Base-by-base conservation (phyloP, 352 stramenopile genomes). In the Globisporangium ultimum region DNA sequence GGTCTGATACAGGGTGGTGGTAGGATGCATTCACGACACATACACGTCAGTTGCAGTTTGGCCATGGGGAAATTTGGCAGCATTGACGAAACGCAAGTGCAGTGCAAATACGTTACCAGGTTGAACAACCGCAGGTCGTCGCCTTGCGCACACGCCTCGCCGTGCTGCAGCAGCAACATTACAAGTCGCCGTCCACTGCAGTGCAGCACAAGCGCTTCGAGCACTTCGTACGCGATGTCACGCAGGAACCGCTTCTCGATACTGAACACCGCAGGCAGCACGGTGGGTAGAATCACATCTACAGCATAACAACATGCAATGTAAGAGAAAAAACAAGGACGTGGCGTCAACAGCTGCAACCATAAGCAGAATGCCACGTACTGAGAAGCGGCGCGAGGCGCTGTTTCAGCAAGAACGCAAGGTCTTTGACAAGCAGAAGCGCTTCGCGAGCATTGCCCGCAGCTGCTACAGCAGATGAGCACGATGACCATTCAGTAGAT, bases 201-300 rank as follows among this genome's bases (percentile, higher is more conserved):
- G 56, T 88, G 73, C 22, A 73, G 22, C 7, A 86, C 61, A 9
- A 84, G 69, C 9, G 75, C 73, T 38, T 83, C 78, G 4, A 88
- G 66, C 20, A 86, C 78, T 66, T 88, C 73, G 45, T 78, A 77
- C 34, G 73, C 72, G 9, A 66, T 84, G 58, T 84, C 76, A 22
- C 78, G 86, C 5, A 88, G 64, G 50, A 86, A 88, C 17, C 73
- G 68, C 52, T 84, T 84, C 6, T 86, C 63, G 7, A 73, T 59
- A n/a, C 69, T 67, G 51, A 88, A 88, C 10, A 84, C 68, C 0
- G 68, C 70, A 0, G 69, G 55, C 20, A 88, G 49, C 11, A 86
- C 69, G 7, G 69, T 61, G 0, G 78, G 69, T 0, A 86, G 34
- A 34, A 88, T 86, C 20, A 55, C 53, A 60, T 84, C 78, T 88